These are phyloP conservation scores for Ascochyta viciae-villosae DNA, from an alignment of 2,329 filamentous ascomycete species.

Conservation along the genomic window DNA sequence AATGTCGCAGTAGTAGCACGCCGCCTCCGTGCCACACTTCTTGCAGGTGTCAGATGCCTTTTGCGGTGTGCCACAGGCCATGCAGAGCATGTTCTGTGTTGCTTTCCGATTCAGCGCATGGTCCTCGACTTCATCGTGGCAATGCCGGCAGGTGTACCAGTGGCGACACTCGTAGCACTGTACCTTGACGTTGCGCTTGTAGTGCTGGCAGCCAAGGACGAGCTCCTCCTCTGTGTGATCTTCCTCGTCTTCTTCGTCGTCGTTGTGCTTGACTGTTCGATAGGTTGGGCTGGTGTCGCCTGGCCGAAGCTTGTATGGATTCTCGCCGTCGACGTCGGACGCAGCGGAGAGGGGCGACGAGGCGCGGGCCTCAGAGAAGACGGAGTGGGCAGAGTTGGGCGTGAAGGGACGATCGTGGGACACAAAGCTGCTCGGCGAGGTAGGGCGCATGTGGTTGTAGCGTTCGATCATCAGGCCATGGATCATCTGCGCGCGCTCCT, in stretches of 20 bases:
- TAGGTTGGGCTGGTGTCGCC: conserved; percentile 45
- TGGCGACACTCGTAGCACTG: conserved; percentile 88
- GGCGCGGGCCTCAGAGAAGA: conserved; percentile 43
- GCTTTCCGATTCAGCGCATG: conserved; percentile 80
- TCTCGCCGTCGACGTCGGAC: conserved; percentile 43
- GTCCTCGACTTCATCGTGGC: conserved; percentile 84
- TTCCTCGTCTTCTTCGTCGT: conserved; percentile 56
- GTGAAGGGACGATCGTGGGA: conserved; percentile 50
- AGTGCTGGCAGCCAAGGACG: conserved; percentile 83
- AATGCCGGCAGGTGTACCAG: conserved; percentile 96
- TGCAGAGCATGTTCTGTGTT: conserved; percentile 96
- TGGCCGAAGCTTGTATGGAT: conserved; percentile 44
- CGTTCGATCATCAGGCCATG: conserved; percentile 59
- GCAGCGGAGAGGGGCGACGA: conserved; percentile 45
- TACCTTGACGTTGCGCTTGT: conserved; percentile 93
- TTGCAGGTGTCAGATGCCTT: conserved; percentile 79
- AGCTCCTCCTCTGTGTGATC: conserved; percentile 57
- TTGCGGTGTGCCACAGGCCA: conserved; percentile 89
- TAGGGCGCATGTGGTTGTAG: conserved; percentile 50
- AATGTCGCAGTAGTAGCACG: conserved; percentile 90
- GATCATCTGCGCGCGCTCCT: conserved; percentile 59
- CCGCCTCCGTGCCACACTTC: conserved; percentile 76
- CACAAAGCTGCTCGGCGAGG: conserved; percentile 48
- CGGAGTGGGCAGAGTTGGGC: conserved; percentile 44
- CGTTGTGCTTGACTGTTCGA: conserved; percentile 26